Evolutionary conservation across 2,329 filamentous ascomycete genomes (phyloP).

Genomic region (Xylaria arbuscula): DNA sequence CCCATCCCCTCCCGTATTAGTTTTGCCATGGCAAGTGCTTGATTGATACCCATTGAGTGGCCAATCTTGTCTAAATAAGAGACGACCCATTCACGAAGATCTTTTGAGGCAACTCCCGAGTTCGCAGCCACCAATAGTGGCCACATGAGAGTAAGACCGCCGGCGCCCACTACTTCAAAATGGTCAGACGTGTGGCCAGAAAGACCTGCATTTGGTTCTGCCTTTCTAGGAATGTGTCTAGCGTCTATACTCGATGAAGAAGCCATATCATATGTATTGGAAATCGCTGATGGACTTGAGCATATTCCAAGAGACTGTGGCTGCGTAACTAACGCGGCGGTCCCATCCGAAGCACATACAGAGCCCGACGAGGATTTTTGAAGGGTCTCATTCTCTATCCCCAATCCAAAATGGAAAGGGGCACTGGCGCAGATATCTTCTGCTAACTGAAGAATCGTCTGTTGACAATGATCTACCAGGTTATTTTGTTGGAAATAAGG

Average conservation of each 20-base stretch:
- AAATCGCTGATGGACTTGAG: background rate
- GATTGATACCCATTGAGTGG: conserved; percentile 18
- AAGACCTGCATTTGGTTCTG: background rate
- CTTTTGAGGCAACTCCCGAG: background rate
- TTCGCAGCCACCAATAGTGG: conserved; percentile 14
- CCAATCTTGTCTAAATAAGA: conserved; percentile 16
- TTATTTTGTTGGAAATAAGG: conserved; percentile 3
- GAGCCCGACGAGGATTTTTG: background rate
- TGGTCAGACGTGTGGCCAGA: background rate
- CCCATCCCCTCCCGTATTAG: conserved; percentile 9
- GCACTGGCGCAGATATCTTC: conserved; percentile 11
- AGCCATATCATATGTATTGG: background rate
- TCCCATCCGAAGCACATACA: background rate
- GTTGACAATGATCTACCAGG: conserved; percentile 5
- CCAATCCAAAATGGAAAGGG: conserved; percentile 15
- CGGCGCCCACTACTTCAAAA: conserved; percentile 10
- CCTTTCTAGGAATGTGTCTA: background rate
- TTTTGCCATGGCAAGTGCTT: conserved; percentile 13
- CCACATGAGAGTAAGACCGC: conserved; percentile 12
- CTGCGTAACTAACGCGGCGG: background rate
- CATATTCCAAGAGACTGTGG: background rate
- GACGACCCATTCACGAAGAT: conserved; percentile 6
- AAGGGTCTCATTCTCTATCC: background rate
- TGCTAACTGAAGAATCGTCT: conserved; percentile 6
- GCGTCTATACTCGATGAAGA: background rate